Evolutionary conservation across 2,329 filamentous ascomycete genomes (phyloP).

Genomic region (Colletotrichum karsti): DNA sequence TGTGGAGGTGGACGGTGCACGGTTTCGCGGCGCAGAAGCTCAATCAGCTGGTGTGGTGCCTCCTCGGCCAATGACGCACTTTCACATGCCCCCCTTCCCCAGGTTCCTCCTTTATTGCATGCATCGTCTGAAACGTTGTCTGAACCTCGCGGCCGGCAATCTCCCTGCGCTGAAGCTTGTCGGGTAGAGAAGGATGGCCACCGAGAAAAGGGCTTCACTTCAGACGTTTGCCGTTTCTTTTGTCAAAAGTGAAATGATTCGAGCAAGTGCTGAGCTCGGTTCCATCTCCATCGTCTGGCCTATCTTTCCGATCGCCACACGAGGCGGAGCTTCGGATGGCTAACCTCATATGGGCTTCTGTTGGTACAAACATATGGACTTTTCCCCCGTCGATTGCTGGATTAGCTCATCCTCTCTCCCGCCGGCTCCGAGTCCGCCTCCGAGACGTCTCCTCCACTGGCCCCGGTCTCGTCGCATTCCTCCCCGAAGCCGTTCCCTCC

Average conservation of each 20-base stretch:
- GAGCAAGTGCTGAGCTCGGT: not conserved
- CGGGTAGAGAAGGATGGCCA: not conserved
- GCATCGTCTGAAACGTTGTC: slow-evolving; percentile 18
- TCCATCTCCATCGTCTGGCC: slow-evolving; percentile 13
- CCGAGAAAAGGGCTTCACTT: not conserved
- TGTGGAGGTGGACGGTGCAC: slow-evolving; percentile 29
- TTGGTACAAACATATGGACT: not conserved
- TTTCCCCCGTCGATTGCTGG: not conserved
- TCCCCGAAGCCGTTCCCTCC: not conserved
- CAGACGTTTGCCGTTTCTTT: slow-evolving; percentile 18
- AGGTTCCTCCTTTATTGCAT: slow-evolving; percentile 1
- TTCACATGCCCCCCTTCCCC: slow-evolving; percentile 21
- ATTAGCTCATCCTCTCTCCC: not conserved
- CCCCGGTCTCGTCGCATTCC: not conserved
- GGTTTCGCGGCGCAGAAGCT: slow-evolving; percentile 14
- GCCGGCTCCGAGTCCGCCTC: slow-evolving; percentile 1
- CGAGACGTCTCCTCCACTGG: not conserved
- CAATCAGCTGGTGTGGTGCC: not conserved
- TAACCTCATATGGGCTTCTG: slow-evolving; percentile 10
- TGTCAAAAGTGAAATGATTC: slow-evolving; percentile 16
- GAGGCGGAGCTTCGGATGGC: slow-evolving; percentile 16
- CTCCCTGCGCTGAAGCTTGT: not conserved
- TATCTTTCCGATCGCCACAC: slow-evolving; percentile 3
- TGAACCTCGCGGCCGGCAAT: not conserved
- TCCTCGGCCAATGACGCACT: slow-evolving; percentile 25